A percentile compares a stretch with the other conserved stretches of the same genome.
phyloP scores from a whole-genome alignment of 192 early-diverging fungal species.

The Dispira parvispora region DNA sequence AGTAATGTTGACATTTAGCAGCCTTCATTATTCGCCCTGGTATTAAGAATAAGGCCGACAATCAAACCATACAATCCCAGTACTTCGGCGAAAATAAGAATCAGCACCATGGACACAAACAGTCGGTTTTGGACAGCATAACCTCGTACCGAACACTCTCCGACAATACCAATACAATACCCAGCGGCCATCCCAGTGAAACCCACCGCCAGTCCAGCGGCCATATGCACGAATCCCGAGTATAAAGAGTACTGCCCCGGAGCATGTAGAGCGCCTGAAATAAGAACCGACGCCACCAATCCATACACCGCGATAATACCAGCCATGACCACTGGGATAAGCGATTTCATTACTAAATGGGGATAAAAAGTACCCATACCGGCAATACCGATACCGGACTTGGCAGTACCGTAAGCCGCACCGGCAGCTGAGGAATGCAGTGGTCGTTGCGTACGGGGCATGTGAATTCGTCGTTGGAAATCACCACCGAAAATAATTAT shows the following conservation, averaged over 20 bases:
- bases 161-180: constrained; percentile 90
- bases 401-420: constrained; percentile 96
- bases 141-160: constrained; percentile 86
- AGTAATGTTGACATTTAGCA: not conserved
- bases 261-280: constrained; percentile 43
- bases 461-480: too few species aligned
- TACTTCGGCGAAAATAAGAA: constrained; percentile 99
- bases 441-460: too few species aligned
- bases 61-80: constrained; percentile 93
- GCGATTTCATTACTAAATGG: constrained; percentile 71
- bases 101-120: constrained; percentile 87
- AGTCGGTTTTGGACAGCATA: constrained; percentile 79
- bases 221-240: constrained; percentile 77
- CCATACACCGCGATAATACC: constrained; percentile 99
- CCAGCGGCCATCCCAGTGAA: constrained; percentile 86
- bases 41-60: constrained; percentile 95
- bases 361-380: constrained; percentile 89
- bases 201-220: constrained; percentile 83
- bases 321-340: constrained; percentile 97
- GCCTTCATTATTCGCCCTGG: constrained; percentile 37
- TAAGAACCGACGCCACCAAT: constrained; percentile 85
- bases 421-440: constrained; percentile 45
- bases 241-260: constrained; percentile 27
- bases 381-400: constrained; percentile 90
- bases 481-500: too few species aligned